Evolutionary conservation across 768 basidiomycete species (phyloP), one percentile per base, ranked within the genome.

Genomic region (Leccinellum rugosiceps): DNA sequence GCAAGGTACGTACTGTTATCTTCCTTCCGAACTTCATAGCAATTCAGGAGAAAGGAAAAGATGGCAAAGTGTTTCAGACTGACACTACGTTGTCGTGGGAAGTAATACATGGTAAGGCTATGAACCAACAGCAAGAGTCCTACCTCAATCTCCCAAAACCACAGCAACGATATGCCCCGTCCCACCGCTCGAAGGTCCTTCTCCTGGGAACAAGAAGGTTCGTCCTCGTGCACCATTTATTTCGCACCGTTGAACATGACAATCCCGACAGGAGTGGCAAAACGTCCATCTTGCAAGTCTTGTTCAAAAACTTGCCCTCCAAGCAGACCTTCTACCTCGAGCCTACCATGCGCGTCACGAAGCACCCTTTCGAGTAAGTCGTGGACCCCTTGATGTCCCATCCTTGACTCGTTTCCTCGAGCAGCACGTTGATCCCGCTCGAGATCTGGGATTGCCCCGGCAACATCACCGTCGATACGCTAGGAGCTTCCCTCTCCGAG

Each of bases 361-460:
- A 87, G 65, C 84, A 87, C 67, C 70, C 76, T 32, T 87, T 91
- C 73, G 90, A 97, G 94, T 97, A 71, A 73, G 92, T 75, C 64
- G 30, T 34, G 32, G 9, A 14, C 45, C 17, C 19, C 9, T 11
- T n/a, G 14, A 6, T 26, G 4, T 3, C 9, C n/a, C 14, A 1
- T 23, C 43, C 15, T 15, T 19, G 38, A 50, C 23, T 31, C 19
- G 45, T 47, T 15, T 7, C 21, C 19, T 9, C 23, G 56, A 61
- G 47, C 71, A 97, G 95, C 74, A 89, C 94, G 43, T 85, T 96
- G 61, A 86, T 97, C 59, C 92, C 94, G 1, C 82, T 98, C 35
- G 92, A 97, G 69, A 85, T 98, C 68, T 97, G 93, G 93, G 94
- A 97, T 68, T 92, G 93, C 64, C 96, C 95, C 0, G 91, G 90